These are phyloP conservation scores for Globisporangium cystogenes DNA, from an alignment of 352 stramenopile species.

Conservation along the genomic window DNA sequence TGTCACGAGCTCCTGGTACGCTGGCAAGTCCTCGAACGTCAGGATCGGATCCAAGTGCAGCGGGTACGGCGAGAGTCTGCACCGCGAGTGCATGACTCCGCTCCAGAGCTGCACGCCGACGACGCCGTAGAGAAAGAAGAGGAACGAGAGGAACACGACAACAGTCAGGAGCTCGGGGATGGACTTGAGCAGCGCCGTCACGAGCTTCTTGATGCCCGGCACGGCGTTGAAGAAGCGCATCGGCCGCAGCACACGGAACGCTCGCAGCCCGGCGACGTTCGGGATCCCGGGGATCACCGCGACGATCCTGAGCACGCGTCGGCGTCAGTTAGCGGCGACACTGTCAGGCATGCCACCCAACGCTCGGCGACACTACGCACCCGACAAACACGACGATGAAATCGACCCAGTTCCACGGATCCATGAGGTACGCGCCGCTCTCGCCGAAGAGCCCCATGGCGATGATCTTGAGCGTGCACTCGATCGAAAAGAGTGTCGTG, in stretches of 20 bases:
- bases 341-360: not conserved
- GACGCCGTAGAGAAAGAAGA: constrained; percentile 84
- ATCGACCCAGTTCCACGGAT: constrained; percentile 89
- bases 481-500: constrained; percentile 71
- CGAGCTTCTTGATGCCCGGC: constrained; percentile 68
- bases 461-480: constrained; percentile 86
- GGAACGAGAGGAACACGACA: constrained; percentile 67
- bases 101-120: constrained; percentile 80
- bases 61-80: constrained; percentile 61
- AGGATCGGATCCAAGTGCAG: constrained; percentile 36
- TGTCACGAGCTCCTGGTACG: constrained; percentile 26
- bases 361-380: constrained; percentile 6
- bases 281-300: constrained; percentile 36
- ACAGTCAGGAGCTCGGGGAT: constrained; percentile 76
- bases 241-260: constrained; percentile 51
- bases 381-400: constrained; percentile 83
- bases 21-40: constrained; percentile 19
- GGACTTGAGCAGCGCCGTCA: constrained; percentile 69
- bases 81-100: constrained; percentile 56
- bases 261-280: constrained; percentile 30
- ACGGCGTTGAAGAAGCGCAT: constrained; percentile 57
- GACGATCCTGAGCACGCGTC: constrained; percentile 15
- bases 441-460: constrained; percentile 71
- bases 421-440: constrained; percentile 61
- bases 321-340: too few relatives aligned